phyloP scores from a whole-genome alignment of 2,329 filamentous ascomycete species.

The Neofusicoccum ribis region DNA sequence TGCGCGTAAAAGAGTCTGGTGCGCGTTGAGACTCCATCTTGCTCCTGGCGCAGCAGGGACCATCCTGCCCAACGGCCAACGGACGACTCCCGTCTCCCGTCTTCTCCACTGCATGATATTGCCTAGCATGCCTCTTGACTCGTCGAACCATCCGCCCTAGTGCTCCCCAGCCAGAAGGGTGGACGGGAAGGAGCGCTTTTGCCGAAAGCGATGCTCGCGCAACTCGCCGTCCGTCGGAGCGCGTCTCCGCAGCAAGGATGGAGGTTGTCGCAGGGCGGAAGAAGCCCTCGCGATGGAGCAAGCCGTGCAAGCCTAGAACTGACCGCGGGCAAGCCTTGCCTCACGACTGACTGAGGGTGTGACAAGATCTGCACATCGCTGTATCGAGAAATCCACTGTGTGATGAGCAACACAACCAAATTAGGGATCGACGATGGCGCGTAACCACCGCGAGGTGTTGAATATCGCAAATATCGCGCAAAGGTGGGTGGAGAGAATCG shows the following conservation, averaged over 20 bases:
- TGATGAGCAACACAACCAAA: constrained; percentile 5
- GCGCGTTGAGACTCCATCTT: constrained; percentile 14
- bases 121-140: constrained; percentile 5
- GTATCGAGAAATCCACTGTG: background rate
- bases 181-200: constrained; percentile 1
- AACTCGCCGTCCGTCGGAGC: background rate
- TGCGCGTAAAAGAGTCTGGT: constrained; percentile 6
- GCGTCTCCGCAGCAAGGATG: constrained; percentile 3
- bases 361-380: constrained; percentile 11
- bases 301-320: constrained; percentile 3
- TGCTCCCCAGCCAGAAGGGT: background rate
- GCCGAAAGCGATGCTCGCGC: constrained; percentile 3
- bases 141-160: background rate
- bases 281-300: background rate
- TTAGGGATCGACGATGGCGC: constrained; percentile 12
- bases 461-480: constrained; percentile 9
- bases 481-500: constrained; percentile 4
- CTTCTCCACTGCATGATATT: constrained; percentile 16
- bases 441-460: background rate
- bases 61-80: constrained; percentile 18
- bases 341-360: background rate
- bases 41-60: constrained; percentile 8
- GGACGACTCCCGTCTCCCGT: constrained; percentile 16
- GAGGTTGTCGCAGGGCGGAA: background rate
- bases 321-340: too few relatives aligned